Evolutionary conservation across 495 filamentous ascomycete species (phyloP), one percentile per base, ranked within the genome.

Genomic region (Penicillium herquei): DNA sequence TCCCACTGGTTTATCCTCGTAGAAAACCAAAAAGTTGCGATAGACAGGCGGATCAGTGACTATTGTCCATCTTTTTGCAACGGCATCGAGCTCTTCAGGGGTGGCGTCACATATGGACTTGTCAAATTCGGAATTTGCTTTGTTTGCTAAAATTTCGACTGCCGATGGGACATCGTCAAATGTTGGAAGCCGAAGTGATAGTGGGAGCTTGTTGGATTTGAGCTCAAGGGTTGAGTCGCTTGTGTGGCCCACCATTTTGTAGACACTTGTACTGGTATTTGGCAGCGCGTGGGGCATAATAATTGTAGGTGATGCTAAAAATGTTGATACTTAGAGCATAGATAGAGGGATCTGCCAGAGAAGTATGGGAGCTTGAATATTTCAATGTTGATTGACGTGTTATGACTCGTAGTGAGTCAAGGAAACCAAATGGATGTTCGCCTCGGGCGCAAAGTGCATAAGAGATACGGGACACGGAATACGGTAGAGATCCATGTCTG

Each of bases 91-190:
- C 12, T 56, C 46, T 6, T 50, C 26, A n/a, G 18, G 10, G 0
- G 39, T 30, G 17, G 54, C 30, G 0, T 44, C 39, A 11, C 46
- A 43, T 37, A 56, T 44, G 7, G 54, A 56, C 30, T 51, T 56
- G 31, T 56, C 54, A 32, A 51, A 56, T n/a, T 50, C 17, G 1
- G 54, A 56, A 17, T 56, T 56, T 30, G 39, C 54, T 44, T 56
- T 50, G 18, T 56, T 56, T 11, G 18, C 11, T 1, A 56, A 31
- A 14, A 56, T 51, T 11, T 35, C 46, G 3, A 45, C 11, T 26
- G 50, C 6, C 3, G 26, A 11, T 8, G 39, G 0, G 6, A 50
- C 39, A 26, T 56, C 54, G 8, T 16, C 14, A 1, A 3, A n/a
- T 34, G 16, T 56, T 1, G 46, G 46, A 9, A 51, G 5, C 11